Percentiles rank a stretch among this genome's conserved stretches.
These are phyloP conservation scores for Coprinopsis marcescibilis DNA, from an alignment of 768 basidiomycete species.

Conservation along the genomic window DNA sequence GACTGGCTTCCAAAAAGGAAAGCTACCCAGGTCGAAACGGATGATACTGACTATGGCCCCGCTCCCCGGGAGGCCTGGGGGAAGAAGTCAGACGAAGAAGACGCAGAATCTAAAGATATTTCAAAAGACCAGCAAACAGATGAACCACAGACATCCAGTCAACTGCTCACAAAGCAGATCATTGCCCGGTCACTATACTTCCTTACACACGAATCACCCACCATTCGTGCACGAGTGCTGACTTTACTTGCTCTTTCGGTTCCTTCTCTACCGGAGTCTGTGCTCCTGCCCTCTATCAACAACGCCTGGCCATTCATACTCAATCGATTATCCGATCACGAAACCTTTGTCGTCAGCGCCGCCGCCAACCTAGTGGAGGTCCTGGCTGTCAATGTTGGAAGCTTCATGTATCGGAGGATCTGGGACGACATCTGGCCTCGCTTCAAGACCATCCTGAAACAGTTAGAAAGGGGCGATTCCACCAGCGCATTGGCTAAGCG, in stretches of 20 bases:
- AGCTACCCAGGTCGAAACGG: slow-evolving; percentile 25
- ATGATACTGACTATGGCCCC: slow-evolving; percentile 49
- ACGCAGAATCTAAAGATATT: slow-evolving; percentile 17
- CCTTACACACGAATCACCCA: slow-evolving; percentile 83
- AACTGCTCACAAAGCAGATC: slow-evolving; percentile 77
- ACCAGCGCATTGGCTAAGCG: slow-evolving; percentile 62
- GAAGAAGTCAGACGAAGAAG: slow-evolving; percentile 21
- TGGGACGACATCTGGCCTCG: slow-evolving; percentile 95
- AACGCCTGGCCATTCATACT: slow-evolving; percentile 92
- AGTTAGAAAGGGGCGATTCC: slow-evolving; percentile 58
- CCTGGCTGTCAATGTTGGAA: slow-evolving; percentile 65
- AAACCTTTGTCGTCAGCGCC: slow-evolving; percentile 75
- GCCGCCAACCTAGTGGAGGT: slow-evolving; percentile 70
- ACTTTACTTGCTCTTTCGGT: slow-evolving; percentile 68
- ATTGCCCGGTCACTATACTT: slow-evolving; percentile 84
- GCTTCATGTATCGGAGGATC: slow-evolving; percentile 79
- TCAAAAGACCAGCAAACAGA: slow-evolving; percentile 20
- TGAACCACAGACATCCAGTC: slow-evolving; percentile 60
- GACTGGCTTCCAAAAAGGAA: slow-evolving; percentile 58
- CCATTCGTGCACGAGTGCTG: slow-evolving; percentile 81
- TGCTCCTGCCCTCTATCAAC: slow-evolving; percentile 81
- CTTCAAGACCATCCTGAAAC: slow-evolving; percentile 55
- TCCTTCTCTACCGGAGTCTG: slow-evolving; percentile 63
- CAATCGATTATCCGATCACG: slow-evolving; percentile 68
- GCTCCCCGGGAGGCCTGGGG: slow-evolving; percentile 60